Percentiles rank a stretch among this genome's conserved stretches.
Evolutionary conservation across 2,329 filamentous ascomycete species (phyloP).

Genomic region (Pezicula neosporulosa): DNA sequence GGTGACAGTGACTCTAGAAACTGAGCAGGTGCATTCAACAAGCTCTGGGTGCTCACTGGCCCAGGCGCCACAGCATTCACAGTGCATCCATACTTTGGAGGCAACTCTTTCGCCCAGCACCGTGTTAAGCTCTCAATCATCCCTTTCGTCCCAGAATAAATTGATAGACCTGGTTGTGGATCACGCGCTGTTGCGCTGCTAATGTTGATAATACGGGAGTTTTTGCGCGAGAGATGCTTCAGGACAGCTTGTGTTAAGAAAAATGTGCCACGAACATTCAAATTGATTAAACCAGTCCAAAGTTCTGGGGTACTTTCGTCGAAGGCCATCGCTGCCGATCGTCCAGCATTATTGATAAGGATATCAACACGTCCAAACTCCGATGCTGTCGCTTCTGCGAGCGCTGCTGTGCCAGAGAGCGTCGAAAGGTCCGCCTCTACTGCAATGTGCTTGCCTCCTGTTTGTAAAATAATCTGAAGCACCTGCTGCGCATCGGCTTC

Average conservation of each 20-base stretch:
- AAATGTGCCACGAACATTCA: slow-evolving; percentile 38
- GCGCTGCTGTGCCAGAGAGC: slow-evolving; percentile 29
- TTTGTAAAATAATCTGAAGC: no score
- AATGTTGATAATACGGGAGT: slow-evolving; percentile 41
- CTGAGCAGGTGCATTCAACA: neutral
- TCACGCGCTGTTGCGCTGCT: slow-evolving; percentile 32
- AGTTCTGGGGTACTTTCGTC: slow-evolving; percentile 34
- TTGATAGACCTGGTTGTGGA: slow-evolving; percentile 35
- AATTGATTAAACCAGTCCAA: slow-evolving; percentile 37
- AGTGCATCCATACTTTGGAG: slow-evolving; percentile 41
- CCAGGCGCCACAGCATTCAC: slow-evolving; percentile 20
- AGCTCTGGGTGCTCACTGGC: neutral
- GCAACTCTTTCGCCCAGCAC: slow-evolving; percentile 37
- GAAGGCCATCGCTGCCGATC: slow-evolving; percentile 34
- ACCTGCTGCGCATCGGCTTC: no score
- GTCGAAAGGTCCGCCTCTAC: slow-evolving; percentile 40
- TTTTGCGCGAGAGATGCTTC: slow-evolving; percentile 31
- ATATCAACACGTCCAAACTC: slow-evolving; percentile 36
- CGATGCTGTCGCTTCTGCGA: slow-evolving; percentile 33
- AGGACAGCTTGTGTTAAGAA: slow-evolving; percentile 37
- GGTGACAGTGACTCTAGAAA: neutral
- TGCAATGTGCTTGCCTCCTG: slow-evolving; percentile 31
- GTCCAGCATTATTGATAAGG: slow-evolving; percentile 42
- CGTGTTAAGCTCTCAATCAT: slow-evolving; percentile 45
- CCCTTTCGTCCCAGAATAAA: slow-evolving; percentile 46